Base-by-base conservation (phyloP, 371 early-diverging fungal genomes). In the Mortierella sp. region DNA sequence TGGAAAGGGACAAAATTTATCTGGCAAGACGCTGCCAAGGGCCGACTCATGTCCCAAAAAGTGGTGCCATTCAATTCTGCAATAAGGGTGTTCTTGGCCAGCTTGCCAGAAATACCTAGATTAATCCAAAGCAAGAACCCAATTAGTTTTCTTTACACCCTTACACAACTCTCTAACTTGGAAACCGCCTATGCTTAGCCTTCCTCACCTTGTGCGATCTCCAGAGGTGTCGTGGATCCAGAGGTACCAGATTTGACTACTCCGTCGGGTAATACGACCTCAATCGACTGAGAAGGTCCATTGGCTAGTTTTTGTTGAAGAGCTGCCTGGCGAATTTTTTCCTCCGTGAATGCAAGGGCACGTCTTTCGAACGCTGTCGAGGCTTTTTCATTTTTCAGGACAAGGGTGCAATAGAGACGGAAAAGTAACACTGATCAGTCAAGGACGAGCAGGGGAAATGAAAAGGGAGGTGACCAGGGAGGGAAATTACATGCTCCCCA, bases 201-300 rank as follows among this genome's bases (percentile, higher is more conserved):
- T 67, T 89, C 81, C 70, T 95, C 91, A 61, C 86, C 85, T 66
- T 86, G 86, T 4, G 98, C 99, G 82, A 99, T 92, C 45, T 93
- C 93, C 85, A 98, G 82, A 7, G 99, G 99, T 5, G 95, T 94
- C 19, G 98, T 98, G 72, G 96, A 95, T 93, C 95, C 98, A 14
- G 98, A 85, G 29, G 76, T 87, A 50, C 96, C 99, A 62, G 91
- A 90, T 66, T 92, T 90, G 47, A 73, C 86, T 21, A 88, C 81
- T 29, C 96, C 98, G 74, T 98, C 97, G 23, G 96, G 96, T 16
- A 99, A 87, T n/a, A 95, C 90, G 60, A 99, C 85, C 52, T 88
- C 90, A 80, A 99, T 98, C 52, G 89, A 76, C 64, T 85, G 90
- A 50, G 94, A 91, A n/a, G 94, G 92, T 37, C 37, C 9, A 37